Evolutionary conservation across 805 yeast species (phyloP), one percentile per base, ranked within the genome.

Genomic region (Candida michaelii): DNA sequence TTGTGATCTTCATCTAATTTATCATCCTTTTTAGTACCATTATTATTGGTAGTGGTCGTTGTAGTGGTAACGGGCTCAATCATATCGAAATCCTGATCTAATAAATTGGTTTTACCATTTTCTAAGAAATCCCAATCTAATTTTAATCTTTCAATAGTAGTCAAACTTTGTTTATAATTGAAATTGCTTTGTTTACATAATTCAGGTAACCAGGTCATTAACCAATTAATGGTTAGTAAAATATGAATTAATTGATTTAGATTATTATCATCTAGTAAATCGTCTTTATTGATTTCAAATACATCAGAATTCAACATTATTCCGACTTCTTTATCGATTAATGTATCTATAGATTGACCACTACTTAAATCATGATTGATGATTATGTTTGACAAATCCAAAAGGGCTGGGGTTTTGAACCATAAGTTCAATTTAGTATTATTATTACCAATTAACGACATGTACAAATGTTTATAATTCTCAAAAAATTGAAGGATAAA

Each of bases 181-280:
- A 56, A 61, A 35, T 62, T 65, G 1, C 70, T 60, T 7, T 67
- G 69, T 40, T 76, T 74, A 41, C 76, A 68, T 54, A 82, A 60
- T 4, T 55, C 55, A 0, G 86, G 83, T 33, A 86, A 66, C 85
- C 89, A 82, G 13, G 66, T 52, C 30, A 78, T 58, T 2, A 82
- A 63, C 81, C 89, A 79, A 13, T 70, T 63, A 1, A 83, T 49
- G 3, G 85, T 76, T 11, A 76, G 67, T 14, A 80, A 63, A 33
- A 86, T 63, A 40, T 79, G 63, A 10, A 82, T 66, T 3, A 82
- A 66, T 15, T 74, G 71, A 36, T 72, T 71, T 48, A 82, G 71
- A 11, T 78, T 67, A 11, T 73, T 73, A 13, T 66, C 57, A 46
- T 80, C 86, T 33, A 85, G 63, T 11, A 79, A 54, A 47, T 82